Percentiles rank a stretch among this genome's conserved stretches.
Evolutionary conservation across 2,329 filamentous ascomycete genomes (phyloP).

Genomic region (Microsporum canis): DNA sequence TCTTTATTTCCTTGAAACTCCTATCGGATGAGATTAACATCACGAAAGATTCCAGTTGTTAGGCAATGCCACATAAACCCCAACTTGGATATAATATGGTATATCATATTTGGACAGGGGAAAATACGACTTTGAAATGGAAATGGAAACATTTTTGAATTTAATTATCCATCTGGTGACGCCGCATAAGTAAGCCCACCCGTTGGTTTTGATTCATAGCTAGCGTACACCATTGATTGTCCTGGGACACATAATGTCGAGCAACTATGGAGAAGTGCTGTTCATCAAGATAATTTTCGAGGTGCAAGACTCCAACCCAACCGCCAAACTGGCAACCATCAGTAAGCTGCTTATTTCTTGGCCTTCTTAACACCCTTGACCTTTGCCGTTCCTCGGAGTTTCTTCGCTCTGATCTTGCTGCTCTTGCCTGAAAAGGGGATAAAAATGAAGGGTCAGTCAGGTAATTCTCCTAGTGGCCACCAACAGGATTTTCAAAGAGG

Average conservation of each 20-base stretch:
- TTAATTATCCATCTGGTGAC: slow-evolving; percentile 5
- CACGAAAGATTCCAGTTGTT: neutral
- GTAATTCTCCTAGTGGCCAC: neutral
- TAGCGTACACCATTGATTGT: slow-evolving; percentile 16
- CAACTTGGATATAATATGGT: neutral
- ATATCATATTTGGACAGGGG: neutral
- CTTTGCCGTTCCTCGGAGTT: slow-evolving; percentile 95
- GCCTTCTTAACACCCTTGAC: slow-evolving; percentile 95
- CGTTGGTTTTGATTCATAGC: slow-evolving; percentile 13
- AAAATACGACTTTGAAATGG: neutral
- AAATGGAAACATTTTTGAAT: slow-evolving; percentile 3
- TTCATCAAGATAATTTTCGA: slow-evolving; percentile 11
- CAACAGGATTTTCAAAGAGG: neutral
- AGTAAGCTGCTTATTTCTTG: slow-evolving; percentile 39
- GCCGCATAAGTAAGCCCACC: slow-evolving; percentile 4
- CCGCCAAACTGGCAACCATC: slow-evolving; percentile 8
- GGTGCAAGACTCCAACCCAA: slow-evolving; percentile 12
- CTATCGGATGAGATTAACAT: neutral
- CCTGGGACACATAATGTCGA: slow-evolving; percentile 11
- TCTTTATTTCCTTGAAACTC: neutral
- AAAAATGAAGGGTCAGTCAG: neutral
- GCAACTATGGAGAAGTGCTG: slow-evolving; percentile 10
- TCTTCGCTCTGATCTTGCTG: slow-evolving; percentile 99
- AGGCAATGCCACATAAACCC: neutral
- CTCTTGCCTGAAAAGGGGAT: slow-evolving; percentile 70